Conservation (phyloP, 495 filamentous ascomycete genomes). For the Podospora pseudopauciseta region DNA sequence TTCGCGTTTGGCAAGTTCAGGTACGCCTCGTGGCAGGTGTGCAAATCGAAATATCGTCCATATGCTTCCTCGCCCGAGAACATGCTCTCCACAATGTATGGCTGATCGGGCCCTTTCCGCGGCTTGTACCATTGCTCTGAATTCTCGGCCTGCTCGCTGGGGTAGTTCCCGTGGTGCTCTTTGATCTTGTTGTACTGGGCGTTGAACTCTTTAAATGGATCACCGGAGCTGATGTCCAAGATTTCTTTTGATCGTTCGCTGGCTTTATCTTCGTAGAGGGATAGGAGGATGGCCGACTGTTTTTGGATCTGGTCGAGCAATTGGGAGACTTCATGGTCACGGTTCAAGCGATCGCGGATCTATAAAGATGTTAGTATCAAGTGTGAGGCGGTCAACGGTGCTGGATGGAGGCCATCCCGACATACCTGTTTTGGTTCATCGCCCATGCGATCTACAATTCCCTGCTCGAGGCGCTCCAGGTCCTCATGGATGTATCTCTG, state of each 20-base stretch:
- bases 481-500: conserved; percentile 93
- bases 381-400: background rate
- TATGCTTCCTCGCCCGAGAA: conserved; percentile 94
- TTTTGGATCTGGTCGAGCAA: conserved; percentile 82
- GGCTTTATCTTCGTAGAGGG: conserved; percentile 80
- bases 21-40: conserved; percentile 76
- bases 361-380: conserved; percentile 40
- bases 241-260: conserved; percentile 71
- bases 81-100: conserved; percentile 78
- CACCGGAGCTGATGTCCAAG: conserved; percentile 77
- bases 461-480: conserved; percentile 89
- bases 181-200: conserved; percentile 76
- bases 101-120: conserved; percentile 56
- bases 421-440: conserved; percentile 86
- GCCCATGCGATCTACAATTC: conserved; percentile 79
- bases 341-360: conserved; percentile 79
- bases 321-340: conserved; percentile 87
- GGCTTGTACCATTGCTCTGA: conserved; percentile 88
- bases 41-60: conserved; percentile 87
- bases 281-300: conserved; percentile 74
- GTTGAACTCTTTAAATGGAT: conserved; percentile 90
- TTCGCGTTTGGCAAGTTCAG: conserved; percentile 83
- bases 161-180: conserved; percentile 83
- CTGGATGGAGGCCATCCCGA: conserved; percentile 18
- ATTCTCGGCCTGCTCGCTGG: conserved; percentile 92